Base-by-base conservation (phyloP, 108 stramenopile genomes). In the Fragilaria radians region DNA sequence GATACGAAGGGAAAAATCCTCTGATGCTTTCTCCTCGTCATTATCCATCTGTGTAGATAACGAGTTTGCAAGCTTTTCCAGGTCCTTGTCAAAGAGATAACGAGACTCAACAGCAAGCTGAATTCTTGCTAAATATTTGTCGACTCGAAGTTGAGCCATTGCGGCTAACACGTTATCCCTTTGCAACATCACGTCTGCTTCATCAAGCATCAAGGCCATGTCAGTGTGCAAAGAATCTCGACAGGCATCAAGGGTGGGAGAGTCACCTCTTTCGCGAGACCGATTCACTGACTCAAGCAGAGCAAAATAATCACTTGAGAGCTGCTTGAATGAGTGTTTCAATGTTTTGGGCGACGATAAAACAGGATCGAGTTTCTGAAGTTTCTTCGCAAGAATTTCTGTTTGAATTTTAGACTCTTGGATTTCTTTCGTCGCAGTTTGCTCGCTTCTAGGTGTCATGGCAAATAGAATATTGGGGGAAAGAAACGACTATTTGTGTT, bases 161-260 rank as follows among this genome's bases (percentile, higher is more conserved):
- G 55, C 32, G 34, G 55, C 55, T 4, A 57, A 9, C 7, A 7
- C n/a, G 7, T 51, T 21, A 7, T 7, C 5, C 17, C 22, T 19
- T 21, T 51, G 23, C 23, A 51, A 21, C 23, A 51, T 9, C 9
- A 19, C n/a, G 17, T 51, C 7, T 21, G 24, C 50, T 19, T 51
- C 50, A 21, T 51, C 50, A 9, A 51, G 7, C 50, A 51, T 51
- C 5, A 25, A 21, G 17, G 50, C 22, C 50, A 51, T 51, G 50
- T 51, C 50, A 21, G n/a, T 51, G 7, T 21, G 50, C 24, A 51
- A 25, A 9, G 50, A 7, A 25, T 25, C 50, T 24, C 50, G 50
- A 25, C 50, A 51, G n/a, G 50, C 50, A 21, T 51, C 50, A 42
- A 42, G 36, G 11, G 36, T 42, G 11, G 36, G 36, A 42, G 36